These are phyloP conservation scores for Saccharomycopsis javanensis DNA, from an alignment of 805 yeast species.

Conservation along the genomic window DNA sequence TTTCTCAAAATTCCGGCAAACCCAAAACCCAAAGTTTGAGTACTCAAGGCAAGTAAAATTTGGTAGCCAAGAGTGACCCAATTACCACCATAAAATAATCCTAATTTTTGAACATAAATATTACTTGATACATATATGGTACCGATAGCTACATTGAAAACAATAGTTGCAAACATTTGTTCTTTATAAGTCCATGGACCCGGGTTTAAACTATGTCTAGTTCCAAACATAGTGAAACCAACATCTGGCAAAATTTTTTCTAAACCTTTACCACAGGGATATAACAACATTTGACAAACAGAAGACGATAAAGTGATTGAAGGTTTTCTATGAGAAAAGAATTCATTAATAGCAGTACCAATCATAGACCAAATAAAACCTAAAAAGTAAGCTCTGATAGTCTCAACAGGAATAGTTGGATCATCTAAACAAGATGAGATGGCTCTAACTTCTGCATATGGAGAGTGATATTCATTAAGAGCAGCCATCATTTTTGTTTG, in stretches of 20 bases:
- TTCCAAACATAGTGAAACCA: constrained; percentile 32
- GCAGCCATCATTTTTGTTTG: constrained; percentile 29
- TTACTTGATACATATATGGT: constrained; percentile 30
- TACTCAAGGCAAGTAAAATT: constrained; percentile 39
- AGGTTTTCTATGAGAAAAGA: constrained; percentile 48
- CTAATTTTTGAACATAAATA: constrained; percentile 28
- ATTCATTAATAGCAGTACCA: constrained; percentile 47
- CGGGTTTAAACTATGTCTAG: constrained; percentile 39
- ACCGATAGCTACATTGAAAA: constrained; percentile 30
- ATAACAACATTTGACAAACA: constrained; percentile 38
- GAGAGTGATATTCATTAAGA: constrained; percentile 36
- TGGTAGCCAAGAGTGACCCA: constrained; percentile 41
- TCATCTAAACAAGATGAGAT: constrained; percentile 46
- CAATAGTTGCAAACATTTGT: constrained; percentile 51
- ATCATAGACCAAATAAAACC: constrained; percentile 39
- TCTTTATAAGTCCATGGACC: constrained; percentile 60
- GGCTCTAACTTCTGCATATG: constrained; percentile 61
- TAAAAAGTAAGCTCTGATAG: constrained; percentile 33
- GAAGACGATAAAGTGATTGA: constrained; percentile 34
- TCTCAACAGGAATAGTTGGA: constrained; percentile 38
- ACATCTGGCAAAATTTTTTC: constrained; percentile 37
- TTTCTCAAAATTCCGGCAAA: constrained; percentile 57
- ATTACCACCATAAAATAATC: constrained; percentile 24
- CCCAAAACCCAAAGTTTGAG: constrained; percentile 58
- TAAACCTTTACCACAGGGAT: constrained; percentile 36